These are phyloP conservation scores for Alternaria hordeiaustralica DNA, from an alignment of 2,329 filamentous ascomycete genomes.

Conservation along the genomic window DNA sequence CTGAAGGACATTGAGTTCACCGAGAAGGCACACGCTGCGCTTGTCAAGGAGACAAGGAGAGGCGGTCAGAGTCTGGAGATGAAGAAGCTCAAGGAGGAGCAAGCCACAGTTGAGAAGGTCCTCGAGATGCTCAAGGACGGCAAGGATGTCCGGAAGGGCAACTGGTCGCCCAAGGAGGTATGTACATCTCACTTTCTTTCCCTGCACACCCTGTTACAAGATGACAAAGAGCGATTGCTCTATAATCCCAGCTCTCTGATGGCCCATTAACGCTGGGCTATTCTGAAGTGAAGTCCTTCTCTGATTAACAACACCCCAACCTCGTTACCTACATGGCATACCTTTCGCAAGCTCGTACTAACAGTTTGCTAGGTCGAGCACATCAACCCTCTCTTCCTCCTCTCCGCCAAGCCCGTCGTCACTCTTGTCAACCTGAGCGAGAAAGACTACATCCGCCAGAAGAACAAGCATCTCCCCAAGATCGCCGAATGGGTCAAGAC, in stretches of 20 bases:
- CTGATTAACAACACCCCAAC: conserved; percentile 60
- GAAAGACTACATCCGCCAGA: conserved; percentile 96
- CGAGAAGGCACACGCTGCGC: conserved; percentile 89
- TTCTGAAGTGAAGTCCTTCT: conserved; percentile 84
- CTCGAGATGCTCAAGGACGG: conserved; percentile 82
- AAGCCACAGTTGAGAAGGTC: conserved; percentile 91
- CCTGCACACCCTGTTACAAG: conserved; percentile 62
- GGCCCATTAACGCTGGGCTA: conserved; percentile 79
- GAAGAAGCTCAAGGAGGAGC: conserved; percentile 96
- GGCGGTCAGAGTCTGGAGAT: conserved; percentile 96
- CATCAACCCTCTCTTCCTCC: conserved; percentile 94
- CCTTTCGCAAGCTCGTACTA: conserved; percentile 26
- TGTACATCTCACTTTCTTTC: conserved; percentile 46
- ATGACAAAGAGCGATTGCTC: conserved; percentile 99
- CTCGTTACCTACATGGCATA: conserved; percentile 1
- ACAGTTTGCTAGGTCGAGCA: conserved; percentile 76
- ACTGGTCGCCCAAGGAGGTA: conserved; percentile 96
- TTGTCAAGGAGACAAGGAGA: conserved; percentile 92
- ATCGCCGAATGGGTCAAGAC: conserved; percentile 95
- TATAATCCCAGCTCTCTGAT: conserved; percentile 99
- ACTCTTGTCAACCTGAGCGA: conserved; percentile 97
- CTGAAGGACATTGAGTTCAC: conserved; percentile 99
- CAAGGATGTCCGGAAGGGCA: conserved; percentile 91
- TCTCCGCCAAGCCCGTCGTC: conserved; percentile 96
- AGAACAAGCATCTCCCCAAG: conserved; percentile 98